phyloP scores from a whole-genome alignment of 169 alveolate genomes.

The Plasmodium gonderi region DNA sequence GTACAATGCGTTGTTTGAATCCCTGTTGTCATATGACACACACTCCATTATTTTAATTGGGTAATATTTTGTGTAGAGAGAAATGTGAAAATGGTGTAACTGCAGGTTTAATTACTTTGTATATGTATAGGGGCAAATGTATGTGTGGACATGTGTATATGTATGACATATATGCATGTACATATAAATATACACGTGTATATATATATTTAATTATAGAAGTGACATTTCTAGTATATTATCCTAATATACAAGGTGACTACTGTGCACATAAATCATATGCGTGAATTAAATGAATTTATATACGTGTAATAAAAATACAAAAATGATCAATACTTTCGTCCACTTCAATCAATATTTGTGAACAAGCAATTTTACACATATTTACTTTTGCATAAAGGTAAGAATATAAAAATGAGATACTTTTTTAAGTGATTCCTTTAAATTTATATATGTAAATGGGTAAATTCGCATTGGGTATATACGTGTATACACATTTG shows the following conservation, averaged over 20 bases:
- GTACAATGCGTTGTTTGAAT: slow-evolving; percentile 6
- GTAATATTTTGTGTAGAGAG: not conserved
- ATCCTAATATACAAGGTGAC: not conserved
- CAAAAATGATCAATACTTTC: slow-evolving; percentile 2
- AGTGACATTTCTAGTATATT: not conserved
- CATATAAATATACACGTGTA: not conserved
- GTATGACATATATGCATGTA: not conserved
- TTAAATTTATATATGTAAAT: slow-evolving; percentile 2
- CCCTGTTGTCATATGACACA: slow-evolving; percentile 24
- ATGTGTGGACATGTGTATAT: not conserved
- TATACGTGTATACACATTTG: too few species aligned
- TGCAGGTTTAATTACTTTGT: not conserved
- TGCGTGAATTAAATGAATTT: slow-evolving; percentile 10
- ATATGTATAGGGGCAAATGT: not conserved
- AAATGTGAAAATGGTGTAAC: not conserved
- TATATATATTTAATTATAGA: not conserved
- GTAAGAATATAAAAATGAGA: not conserved
- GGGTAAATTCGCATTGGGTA: too few species aligned
- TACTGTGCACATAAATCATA: slow-evolving; percentile 17
- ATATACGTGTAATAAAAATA: slow-evolving; percentile 1
- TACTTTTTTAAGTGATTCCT: not conserved
- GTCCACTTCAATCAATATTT: slow-evolving; percentile 12
- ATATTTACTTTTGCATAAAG: not conserved
- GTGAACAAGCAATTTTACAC: not conserved
- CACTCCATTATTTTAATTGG: slow-evolving; percentile 43